Evolutionary conservation across 768 basidiomycete species (phyloP).

Genomic region (Cubamyces sp.): DNA sequence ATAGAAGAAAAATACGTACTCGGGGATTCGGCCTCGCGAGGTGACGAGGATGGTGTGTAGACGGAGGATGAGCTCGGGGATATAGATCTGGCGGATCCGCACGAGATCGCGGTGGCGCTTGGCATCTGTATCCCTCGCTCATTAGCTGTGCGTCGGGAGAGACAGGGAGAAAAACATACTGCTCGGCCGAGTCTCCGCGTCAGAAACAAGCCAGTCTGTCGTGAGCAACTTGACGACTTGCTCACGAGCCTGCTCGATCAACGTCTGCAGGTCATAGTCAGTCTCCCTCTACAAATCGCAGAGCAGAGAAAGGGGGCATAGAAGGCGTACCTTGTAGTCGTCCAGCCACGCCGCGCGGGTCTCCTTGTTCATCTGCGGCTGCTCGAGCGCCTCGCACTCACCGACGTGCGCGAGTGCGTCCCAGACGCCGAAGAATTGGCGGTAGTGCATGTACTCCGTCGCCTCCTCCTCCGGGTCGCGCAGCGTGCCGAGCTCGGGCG

Average conservation of each 20-base stretch:
- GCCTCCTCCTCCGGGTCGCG: constrained; percentile 71
- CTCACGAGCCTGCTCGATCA: constrained; percentile 67
- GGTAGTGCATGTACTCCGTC: constrained; percentile 78
- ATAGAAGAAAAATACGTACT: constrained; percentile 48
- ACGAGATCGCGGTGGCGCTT: constrained; percentile 57
- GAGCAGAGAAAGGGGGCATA: too few species aligned
- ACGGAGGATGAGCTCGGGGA: constrained; percentile 88
- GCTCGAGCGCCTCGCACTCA: constrained; percentile 61
- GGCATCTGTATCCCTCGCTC: constrained; percentile 54
- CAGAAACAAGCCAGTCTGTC: constrained; percentile 74
- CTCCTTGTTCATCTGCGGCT: constrained; percentile 60
- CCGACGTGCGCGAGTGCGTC: constrained; percentile 63
- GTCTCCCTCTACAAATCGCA: too few species aligned
- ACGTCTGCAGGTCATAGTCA: constrained; percentile 42
- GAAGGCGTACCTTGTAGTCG: constrained; percentile 64
- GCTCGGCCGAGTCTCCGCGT: constrained; percentile 44
- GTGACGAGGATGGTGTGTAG: constrained; percentile 73
- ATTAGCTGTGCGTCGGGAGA: background rate
- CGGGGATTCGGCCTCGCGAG: constrained; percentile 65
- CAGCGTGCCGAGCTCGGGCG: constrained; percentile 63
- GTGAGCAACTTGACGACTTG: constrained; percentile 73
- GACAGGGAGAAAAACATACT: constrained; percentile 38
- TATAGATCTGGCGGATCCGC: constrained; percentile 85
- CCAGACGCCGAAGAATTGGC: constrained; percentile 81
- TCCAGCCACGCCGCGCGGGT: constrained; percentile 61